Evolutionary conservation across 2,329 filamentous ascomycete species (phyloP).

Genomic region (Clarireedia paspali): DNA sequence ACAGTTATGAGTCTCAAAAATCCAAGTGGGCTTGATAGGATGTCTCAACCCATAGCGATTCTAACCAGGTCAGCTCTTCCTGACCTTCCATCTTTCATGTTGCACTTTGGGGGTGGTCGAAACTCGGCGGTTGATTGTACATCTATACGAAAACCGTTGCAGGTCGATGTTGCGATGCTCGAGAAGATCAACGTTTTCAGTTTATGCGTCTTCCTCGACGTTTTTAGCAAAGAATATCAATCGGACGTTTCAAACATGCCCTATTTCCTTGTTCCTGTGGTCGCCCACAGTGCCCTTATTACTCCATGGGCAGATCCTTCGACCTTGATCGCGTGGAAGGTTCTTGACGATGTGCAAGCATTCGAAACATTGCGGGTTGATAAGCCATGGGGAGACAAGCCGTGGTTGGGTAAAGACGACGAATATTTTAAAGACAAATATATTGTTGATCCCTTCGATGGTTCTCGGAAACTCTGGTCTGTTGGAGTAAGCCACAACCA

Average conservation of each 20-base stretch:
- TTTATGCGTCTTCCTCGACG: constrained; percentile 66
- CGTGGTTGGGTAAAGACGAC: constrained; percentile 31
- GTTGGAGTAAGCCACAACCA: constrained; percentile 47
- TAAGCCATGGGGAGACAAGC: constrained; percentile 27
- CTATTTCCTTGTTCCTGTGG: constrained; percentile 71
- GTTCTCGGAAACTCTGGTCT: constrained; percentile 54
- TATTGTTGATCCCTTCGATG: constrained; percentile 50
- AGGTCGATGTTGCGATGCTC: constrained; percentile 37
- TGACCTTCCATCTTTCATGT: constrained; percentile 54
- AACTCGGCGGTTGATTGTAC: constrained; percentile 50
- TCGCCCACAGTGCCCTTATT: constrained; percentile 2
- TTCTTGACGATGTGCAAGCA: constrained; percentile 29
- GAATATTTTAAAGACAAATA: constrained; percentile 46
- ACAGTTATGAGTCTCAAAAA: constrained; percentile 52
- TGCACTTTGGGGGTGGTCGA: constrained; percentile 62
- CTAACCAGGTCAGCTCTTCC: constrained; percentile 63
- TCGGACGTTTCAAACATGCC: constrained; percentile 56
- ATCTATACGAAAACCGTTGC: constrained; percentile 37
- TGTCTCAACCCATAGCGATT: constrained; percentile 58
- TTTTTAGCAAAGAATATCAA: constrained; percentile 85
- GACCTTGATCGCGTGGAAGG: constrained; percentile 52
- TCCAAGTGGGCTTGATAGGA: constrained; percentile 47
- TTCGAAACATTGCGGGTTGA: constrained; percentile 31
- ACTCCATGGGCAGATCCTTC: constrained; percentile 10
- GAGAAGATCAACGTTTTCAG: constrained; percentile 63